Percentiles rank a stretch among this genome's conserved stretches.
Evolutionary conservation across 2,329 filamentous ascomycete species (phyloP).

Genomic region (Arthrobotrys sphaeroides): DNA sequence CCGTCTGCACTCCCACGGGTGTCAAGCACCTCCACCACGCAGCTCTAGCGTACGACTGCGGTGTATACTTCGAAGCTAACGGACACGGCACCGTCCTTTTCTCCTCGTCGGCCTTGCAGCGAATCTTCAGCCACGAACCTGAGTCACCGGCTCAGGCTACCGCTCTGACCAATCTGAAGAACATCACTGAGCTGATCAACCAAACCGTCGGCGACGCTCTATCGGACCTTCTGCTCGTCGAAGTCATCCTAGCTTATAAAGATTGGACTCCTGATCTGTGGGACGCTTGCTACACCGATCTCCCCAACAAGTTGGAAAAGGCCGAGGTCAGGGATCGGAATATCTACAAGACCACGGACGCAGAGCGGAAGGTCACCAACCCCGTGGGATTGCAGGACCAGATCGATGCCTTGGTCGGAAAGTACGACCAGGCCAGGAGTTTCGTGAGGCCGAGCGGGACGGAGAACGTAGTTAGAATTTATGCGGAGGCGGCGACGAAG

Average conservation of each 20-base stretch:
- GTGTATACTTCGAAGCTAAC: slow-evolving; percentile 98
- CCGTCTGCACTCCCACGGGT: slow-evolving; percentile 91
- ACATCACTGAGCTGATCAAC: slow-evolving; percentile 91
- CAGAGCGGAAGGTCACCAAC: slow-evolving; percentile 84
- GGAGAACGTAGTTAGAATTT: slow-evolving; percentile 94
- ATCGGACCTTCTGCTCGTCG: slow-evolving; percentile 93
- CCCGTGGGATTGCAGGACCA: slow-evolving; percentile 81
- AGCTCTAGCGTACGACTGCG: slow-evolving; percentile 92
- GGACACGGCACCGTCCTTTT: slow-evolving; percentile 97
- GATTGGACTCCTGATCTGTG: slow-evolving; percentile 89
- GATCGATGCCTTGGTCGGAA: slow-evolving; percentile 87
- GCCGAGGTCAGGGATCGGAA: slow-evolving; percentile 89
- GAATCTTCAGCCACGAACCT: slow-evolving; percentile 77
- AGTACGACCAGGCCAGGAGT: slow-evolving; percentile 86
- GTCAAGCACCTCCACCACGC: slow-evolving; percentile 98
- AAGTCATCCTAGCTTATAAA: slow-evolving; percentile 96
- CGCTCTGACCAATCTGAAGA: slow-evolving; percentile 83
- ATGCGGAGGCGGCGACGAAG: slow-evolving; percentile 89
- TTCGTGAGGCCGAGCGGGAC: slow-evolving; percentile 95
- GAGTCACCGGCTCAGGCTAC: slow-evolving; percentile 92
- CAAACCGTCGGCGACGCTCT: slow-evolving; percentile 97
- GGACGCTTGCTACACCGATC: slow-evolving; percentile 89
- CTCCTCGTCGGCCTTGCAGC: slow-evolving; percentile 80
- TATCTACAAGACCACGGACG: slow-evolving; percentile 89
- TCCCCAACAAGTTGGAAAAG: slow-evolving; percentile 93